Conservation (phyloP, 2,329 filamentous ascomycete genomes). For the Botrytis fabae region DNA sequence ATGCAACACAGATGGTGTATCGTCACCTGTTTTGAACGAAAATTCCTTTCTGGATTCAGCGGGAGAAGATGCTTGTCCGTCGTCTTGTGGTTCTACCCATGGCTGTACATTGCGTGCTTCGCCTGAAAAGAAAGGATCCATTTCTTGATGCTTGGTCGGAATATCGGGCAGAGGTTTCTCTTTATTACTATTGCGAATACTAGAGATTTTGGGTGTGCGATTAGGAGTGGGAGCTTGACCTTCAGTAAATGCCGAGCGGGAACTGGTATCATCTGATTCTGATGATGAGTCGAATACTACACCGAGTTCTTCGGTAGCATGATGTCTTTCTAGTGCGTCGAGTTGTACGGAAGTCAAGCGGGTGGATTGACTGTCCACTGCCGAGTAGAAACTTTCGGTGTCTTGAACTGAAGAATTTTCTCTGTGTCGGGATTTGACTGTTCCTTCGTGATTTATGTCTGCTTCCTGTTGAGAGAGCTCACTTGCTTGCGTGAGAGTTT, state of each 20-base stretch:
- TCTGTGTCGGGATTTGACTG: background rate
- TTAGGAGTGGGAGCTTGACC: background rate
- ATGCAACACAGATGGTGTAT: conserved; percentile 20
- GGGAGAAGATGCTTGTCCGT: background rate
- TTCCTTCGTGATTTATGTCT: background rate
- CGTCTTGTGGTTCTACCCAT: background rate
- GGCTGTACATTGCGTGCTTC: background rate
- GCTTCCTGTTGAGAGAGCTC: background rate
- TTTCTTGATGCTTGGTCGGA: background rate
- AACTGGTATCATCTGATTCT: conserved; percentile 27
- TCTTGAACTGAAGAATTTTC: conserved; percentile 6
- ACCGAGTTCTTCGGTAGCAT: conserved; percentile 23
- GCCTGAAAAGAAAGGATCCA: background rate
- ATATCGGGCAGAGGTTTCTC: conserved; percentile 31
- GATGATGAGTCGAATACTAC: conserved; percentile 29
- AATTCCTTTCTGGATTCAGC: conserved; percentile 27
- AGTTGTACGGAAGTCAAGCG: conserved; percentile 23
- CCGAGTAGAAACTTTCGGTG: conserved; percentile 9
- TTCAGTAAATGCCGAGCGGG: background rate
- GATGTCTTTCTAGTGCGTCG: conserved; percentile 24
- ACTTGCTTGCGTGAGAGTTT: background rate
- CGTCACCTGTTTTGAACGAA: conserved; percentile 37
- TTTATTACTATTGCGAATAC: background rate
- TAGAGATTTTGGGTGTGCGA: background rate
- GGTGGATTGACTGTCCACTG: background rate